Conservation (phyloP, 352 stramenopile genomes). For the Globisporangium carolinianum region DNA sequence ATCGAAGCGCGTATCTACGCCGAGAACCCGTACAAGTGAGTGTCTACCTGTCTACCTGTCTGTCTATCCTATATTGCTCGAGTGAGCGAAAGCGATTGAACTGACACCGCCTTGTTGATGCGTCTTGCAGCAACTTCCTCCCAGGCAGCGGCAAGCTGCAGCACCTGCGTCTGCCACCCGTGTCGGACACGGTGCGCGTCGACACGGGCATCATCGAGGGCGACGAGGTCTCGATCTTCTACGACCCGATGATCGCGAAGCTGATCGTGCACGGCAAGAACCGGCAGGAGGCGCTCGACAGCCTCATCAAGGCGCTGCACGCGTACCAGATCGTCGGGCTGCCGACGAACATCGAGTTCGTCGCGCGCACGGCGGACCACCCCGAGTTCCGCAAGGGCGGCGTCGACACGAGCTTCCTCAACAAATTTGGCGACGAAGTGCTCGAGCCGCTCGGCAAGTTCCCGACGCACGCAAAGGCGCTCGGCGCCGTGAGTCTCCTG, state of each 20-base stretch:
- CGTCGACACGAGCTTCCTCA: constrained; percentile 92
- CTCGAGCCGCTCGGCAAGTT: constrained; percentile 50
- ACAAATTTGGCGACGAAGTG: constrained; percentile 84
- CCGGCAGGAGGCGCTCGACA: constrained; percentile 76
- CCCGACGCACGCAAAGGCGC: constrained; percentile 52
- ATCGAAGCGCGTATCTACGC: constrained; percentile 94
- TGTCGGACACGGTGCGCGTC: constrained; percentile 73
- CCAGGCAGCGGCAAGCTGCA: constrained; percentile 85
- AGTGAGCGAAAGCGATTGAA: too few species aligned
- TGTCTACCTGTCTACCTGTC: background rate
- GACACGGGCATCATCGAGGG: constrained; percentile 88
- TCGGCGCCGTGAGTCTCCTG: constrained; percentile 72
- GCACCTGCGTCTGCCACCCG: constrained; percentile 69
- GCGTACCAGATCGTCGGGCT: constrained; percentile 92
- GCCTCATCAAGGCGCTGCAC: constrained; percentile 78
- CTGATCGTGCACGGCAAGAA: constrained; percentile 88
- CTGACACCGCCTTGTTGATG: too few species aligned
- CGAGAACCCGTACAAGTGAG: constrained; percentile 89
- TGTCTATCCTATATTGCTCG: too few species aligned
- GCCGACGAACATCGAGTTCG: constrained; percentile 93
- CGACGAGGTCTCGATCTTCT: constrained; percentile 90
- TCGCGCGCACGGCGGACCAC: constrained; percentile 85
- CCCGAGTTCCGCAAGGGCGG: constrained; percentile 84
- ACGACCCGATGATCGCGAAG: constrained; percentile 94
- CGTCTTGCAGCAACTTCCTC: constrained; percentile 72